Base-by-base conservation (phyloP, 331 rosid species). In the Cucumis variabilis region DNA sequence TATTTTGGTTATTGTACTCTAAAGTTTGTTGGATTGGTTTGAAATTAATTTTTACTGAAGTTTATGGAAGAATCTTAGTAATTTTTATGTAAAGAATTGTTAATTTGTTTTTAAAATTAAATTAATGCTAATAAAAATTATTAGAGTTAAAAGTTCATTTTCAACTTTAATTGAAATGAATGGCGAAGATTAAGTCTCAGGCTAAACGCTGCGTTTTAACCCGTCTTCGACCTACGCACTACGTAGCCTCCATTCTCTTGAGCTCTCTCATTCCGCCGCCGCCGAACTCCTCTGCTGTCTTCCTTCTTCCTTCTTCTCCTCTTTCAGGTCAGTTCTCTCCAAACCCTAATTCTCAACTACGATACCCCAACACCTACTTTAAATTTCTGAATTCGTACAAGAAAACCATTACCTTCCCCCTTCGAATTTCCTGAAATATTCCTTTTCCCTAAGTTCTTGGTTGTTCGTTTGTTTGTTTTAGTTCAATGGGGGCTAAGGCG, bases 401-500 rank as follows among this genome's bases (percentile, higher is more conserved):
- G 48, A 0, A 77, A 0, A 77, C 24, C 5, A 19, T 37, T 33
- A 1, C 16, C 16, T 73, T 73, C n/a, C 60, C 44, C 46, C 37
- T 78, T 25, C 11, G 24, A 53, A 25, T 79, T 51, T 53, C n/a
- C 46, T 51, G 85, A 55, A 30, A 81, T 9, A 16, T 30, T 80
- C 20, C 48, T 79, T 27, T 53, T 50, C 33, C 17, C 50, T 8
- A 24, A 79, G 14, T 51, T 77, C 27, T 63, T 58, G 41, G 7
- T 82, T 82, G 86, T 3, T 21, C 23, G 82, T 75, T 21, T 13
- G 17, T 74, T 33, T 46, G 23, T 86, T 67, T 20, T 7, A 76
- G 85, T 65, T 25, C n/a, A 48, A 95, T 93, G 99, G 98, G 98
- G 87, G 69, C 89, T 9, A 92, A 95, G 92, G 98, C 92, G 21